phyloP scores from a whole-genome alignment of 768 basidiomycete genomes.

The Panus rudis region DNA sequence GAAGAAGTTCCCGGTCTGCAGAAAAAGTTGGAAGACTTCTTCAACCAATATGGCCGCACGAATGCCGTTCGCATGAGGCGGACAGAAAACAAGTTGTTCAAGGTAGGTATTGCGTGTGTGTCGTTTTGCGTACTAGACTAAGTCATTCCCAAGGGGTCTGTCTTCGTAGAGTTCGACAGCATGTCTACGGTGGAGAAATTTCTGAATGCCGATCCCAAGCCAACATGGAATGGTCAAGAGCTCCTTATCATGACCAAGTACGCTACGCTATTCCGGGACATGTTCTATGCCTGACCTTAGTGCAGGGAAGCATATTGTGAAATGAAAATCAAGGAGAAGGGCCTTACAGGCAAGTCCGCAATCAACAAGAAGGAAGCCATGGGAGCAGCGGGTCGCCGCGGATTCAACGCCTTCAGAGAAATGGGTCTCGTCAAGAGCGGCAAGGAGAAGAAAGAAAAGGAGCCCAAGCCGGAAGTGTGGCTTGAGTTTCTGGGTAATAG shows the following conservation, averaged over 20 bases:
- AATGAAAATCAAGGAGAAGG: slow-evolving; percentile 96
- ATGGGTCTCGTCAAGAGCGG: slow-evolving; percentile 35
- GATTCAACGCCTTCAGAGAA: slow-evolving; percentile 79
- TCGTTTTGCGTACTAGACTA: neutral
- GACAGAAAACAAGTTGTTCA: slow-evolving; percentile 77
- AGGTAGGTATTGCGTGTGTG: slow-evolving; percentile 41
- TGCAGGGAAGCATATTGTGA: slow-evolving; percentile 78
- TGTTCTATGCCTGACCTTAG: neutral
- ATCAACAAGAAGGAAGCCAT: slow-evolving; percentile 50
- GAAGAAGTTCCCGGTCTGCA: slow-evolving; percentile 59
- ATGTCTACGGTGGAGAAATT: slow-evolving; percentile 64
- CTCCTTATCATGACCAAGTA: slow-evolving; percentile 87
- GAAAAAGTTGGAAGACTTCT: slow-evolving; percentile 70
- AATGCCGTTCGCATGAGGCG: slow-evolving; percentile 87
- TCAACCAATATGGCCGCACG: slow-evolving; percentile 66
- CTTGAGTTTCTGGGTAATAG: slow-evolving; percentile 72
- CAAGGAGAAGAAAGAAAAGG: slow-evolving; percentile 22
- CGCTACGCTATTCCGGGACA: slow-evolving; percentile 16
- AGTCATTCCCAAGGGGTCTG: slow-evolving; percentile 57
- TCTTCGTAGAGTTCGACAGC: slow-evolving; percentile 87
- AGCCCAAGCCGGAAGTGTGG: slow-evolving; percentile 47
- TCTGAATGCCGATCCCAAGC: slow-evolving; percentile 75
- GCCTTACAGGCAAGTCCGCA: slow-evolving; percentile 69
- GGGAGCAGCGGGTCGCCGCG: slow-evolving; percentile 35
- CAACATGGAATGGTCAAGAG: slow-evolving; percentile 69